Evolutionary conservation across 305 asterid species (phyloP).

Genomic region (Solanum hybrid): DNA sequence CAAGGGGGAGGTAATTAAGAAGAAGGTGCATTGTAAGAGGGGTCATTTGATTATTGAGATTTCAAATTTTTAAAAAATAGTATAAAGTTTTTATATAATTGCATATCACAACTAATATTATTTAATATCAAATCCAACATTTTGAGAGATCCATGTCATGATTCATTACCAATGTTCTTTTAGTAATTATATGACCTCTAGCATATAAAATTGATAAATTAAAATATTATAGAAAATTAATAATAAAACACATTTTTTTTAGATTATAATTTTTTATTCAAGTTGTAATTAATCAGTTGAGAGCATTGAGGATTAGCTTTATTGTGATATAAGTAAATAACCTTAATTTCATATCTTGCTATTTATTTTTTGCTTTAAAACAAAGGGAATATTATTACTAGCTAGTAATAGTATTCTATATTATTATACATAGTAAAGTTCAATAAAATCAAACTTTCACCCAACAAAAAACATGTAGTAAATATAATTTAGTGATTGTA

Average conservation of each 20-base stretch:
- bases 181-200: not conserved
- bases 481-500: not conserved
- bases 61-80: not conserved
- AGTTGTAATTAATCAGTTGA: not conserved
- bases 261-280: not conserved
- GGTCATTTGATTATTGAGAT: not conserved
- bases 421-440: not conserved
- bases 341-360: not conserved
- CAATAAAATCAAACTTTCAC: not conserved
- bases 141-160: not conserved
- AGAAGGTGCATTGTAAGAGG: not conserved
- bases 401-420: not conserved
- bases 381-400: not conserved
- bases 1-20: not conserved
- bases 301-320: not conserved
- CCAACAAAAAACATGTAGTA: not conserved
- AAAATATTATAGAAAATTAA: not conserved
- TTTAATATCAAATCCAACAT: not conserved
- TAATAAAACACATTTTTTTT: not conserved
- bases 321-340: not conserved
- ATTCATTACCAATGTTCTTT: not conserved
- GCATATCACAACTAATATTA: not conserved
- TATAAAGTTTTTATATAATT: not conserved
- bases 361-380: not conserved
- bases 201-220: not conserved